phyloP scores from a whole-genome alignment of 768 basidiomycete genomes.

The Suillus fuscotomentosus region DNA sequence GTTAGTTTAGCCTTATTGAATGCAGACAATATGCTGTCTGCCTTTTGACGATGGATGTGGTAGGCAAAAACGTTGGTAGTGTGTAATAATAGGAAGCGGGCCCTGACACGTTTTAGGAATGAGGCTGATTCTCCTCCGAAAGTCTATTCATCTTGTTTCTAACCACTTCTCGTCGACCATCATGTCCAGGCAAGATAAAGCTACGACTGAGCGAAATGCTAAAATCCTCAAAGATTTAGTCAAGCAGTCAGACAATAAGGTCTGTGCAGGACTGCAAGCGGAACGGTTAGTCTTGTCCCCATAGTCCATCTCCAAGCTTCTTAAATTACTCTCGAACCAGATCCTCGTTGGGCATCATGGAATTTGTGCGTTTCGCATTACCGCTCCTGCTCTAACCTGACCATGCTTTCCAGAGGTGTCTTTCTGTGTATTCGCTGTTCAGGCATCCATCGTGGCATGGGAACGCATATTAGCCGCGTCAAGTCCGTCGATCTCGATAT shows the following conservation, averaged over 20 bases:
- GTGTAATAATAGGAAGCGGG: slow-evolving; percentile 3
- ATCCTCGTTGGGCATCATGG: slow-evolving; percentile 98
- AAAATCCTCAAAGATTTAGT: slow-evolving; percentile 82
- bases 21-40: background rate
- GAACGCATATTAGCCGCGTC: slow-evolving; percentile 96
- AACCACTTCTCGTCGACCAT: slow-evolving; percentile 14
- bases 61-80: slow-evolving; percentile 1
- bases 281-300: slow-evolving; percentile 61
- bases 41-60: slow-evolving; percentile 3
- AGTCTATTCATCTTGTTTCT: slow-evolving; percentile 2
- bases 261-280: slow-evolving; percentile 97
- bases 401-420: slow-evolving; percentile 59
- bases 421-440: slow-evolving; percentile 98
- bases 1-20: slow-evolving; percentile 6
- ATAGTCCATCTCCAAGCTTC: background rate
- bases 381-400: background rate
- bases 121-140: slow-evolving; percentile 6
- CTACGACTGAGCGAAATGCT: slow-evolving; percentile 78
- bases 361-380: slow-evolving; percentile 64
- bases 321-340: slow-evolving; percentile 39
- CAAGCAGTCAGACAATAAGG: slow-evolving; percentile 87
- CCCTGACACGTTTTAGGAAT: slow-evolving; percentile 7
- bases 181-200: slow-evolving; percentile 70
- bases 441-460: slow-evolving; percentile 96
- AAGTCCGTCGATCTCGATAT: slow-evolving; percentile 97